A percentile compares a stretch with the other conserved stretches of the same genome.
Conservation (phyloP, 768 basidiomycete genomes). For the Stropharia rugosoannulata region DNA sequence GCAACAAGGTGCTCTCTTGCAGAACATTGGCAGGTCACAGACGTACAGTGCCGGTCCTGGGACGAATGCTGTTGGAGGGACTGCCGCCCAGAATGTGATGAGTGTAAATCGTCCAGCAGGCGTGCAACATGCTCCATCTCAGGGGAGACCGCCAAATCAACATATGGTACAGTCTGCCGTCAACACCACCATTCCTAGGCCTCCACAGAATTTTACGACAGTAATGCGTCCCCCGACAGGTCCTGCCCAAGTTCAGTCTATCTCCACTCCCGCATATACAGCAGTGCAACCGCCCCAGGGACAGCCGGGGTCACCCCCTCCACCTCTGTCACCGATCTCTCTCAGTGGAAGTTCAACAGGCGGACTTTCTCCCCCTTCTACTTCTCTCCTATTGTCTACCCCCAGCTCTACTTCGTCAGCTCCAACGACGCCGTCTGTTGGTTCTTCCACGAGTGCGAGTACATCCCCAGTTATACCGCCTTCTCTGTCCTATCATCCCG, state of each 20-base stretch:
- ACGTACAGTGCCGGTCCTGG: not conserved
- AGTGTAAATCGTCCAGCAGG: not conserved
- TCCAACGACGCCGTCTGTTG: not conserved
- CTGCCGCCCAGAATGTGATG: not conserved
- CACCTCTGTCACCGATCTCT: conserved; percentile 11
- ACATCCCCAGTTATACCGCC: conserved; percentile 8
- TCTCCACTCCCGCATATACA: not conserved
- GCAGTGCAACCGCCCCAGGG: not conserved
- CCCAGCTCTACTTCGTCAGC: conserved; percentile 4
- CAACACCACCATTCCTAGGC: not conserved
- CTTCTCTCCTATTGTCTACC: conserved; percentile 16
- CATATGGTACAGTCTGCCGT: too few species aligned
- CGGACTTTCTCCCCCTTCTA: conserved; percentile 14
- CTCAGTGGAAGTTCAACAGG: not conserved
- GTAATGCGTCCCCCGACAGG: not conserved
- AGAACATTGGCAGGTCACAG: not conserved
- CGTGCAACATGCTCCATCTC: not conserved
- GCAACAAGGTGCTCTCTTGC: not conserved
- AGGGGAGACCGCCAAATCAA: not conserved
- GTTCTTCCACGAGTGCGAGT: not conserved
- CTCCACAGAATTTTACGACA: not conserved
- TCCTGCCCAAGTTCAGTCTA: not conserved
- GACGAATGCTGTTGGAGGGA: not conserved
- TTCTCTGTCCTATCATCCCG: conserved; percentile 1
- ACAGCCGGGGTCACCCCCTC: not conserved